Percentiles rank a stretch among this genome's conserved stretches.
phyloP scores from a whole-genome alignment of 805 yeast genomes.

The Yamadazyma nakazawae region DNA sequence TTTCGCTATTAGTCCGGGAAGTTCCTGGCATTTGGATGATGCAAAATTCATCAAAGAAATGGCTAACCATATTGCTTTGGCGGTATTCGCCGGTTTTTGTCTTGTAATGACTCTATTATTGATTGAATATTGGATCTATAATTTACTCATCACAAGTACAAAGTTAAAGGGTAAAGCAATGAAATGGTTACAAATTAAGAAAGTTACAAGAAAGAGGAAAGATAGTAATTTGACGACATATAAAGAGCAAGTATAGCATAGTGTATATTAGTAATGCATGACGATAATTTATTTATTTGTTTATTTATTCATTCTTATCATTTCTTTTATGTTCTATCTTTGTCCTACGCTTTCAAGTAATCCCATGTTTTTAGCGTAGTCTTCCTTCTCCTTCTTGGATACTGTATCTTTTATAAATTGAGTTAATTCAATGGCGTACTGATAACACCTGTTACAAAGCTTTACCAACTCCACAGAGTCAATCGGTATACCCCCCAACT shows the following conservation, averaged over 20 bases:
- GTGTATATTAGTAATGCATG: slow-evolving; percentile 10
- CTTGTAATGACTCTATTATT: slow-evolving; percentile 43
- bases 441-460: slow-evolving; percentile 64
- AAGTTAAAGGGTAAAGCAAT: slow-evolving; percentile 2
- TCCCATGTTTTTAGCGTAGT: slow-evolving; percentile 32
- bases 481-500: slow-evolving; percentile 86
- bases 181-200: slow-evolving; percentile 18
- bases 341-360: slow-evolving; percentile 6
- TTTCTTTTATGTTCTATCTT: neutral
- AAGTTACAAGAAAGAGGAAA: slow-evolving; percentile 50
- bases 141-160: slow-evolving; percentile 19
- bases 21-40: slow-evolving; percentile 91
- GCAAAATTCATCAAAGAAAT: slow-evolving; percentile 73
- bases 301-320: neutral
- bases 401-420: slow-evolving; percentile 56
- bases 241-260: slow-evolving; percentile 11
- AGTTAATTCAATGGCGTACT: slow-evolving; percentile 61
- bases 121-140: slow-evolving; percentile 38
- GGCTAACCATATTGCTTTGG: slow-evolving; percentile 69
- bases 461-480: slow-evolving; percentile 67
- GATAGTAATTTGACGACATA: slow-evolving; percentile 49
- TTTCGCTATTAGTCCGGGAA: slow-evolving; percentile 75
- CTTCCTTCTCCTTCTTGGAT: slow-evolving; percentile 48
- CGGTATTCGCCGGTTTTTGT: slow-evolving; percentile 67
- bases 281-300: neutral